phyloP scores from a whole-genome alignment of 2,329 filamentous ascomycete genomes.

The Colletotrichum tanaceti region DNA sequence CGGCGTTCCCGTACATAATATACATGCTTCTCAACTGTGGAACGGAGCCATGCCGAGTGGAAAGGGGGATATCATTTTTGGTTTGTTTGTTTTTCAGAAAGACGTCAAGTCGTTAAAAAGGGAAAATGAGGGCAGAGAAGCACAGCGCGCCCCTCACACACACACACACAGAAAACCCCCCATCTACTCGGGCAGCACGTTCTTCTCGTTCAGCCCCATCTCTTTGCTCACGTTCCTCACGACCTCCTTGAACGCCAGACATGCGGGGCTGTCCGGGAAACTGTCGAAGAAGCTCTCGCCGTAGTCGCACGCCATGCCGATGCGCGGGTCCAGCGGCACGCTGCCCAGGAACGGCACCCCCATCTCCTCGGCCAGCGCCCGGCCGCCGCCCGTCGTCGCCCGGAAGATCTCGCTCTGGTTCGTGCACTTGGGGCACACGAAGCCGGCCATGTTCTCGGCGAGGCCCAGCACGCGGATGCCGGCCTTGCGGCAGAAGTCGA shows the following conservation, averaged over 20 bases:
- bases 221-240: slow-evolving; percentile 77
- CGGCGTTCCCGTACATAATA: slow-evolving; percentile 35
- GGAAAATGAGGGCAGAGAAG: no score
- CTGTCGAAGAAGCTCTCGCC: slow-evolving; percentile 97
- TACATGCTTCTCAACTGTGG: background rate
- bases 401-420: slow-evolving; percentile 87
- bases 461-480: slow-evolving; percentile 88
- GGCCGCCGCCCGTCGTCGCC: slow-evolving; percentile 89
- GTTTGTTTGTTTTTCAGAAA: background rate
- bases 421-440: slow-evolving; percentile 93
- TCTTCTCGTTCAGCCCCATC: slow-evolving; percentile 71
- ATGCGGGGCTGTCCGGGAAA: slow-evolving; percentile 93
- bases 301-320: slow-evolving; percentile 96
- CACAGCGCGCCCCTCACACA: no score
- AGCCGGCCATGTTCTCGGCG: slow-evolving; percentile 98
- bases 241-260: slow-evolving; percentile 81
- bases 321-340: slow-evolving; percentile 91
- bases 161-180: background rate
- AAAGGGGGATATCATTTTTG: slow-evolving; percentile 26
- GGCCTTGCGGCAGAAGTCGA: slow-evolving; percentile 96
- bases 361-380: slow-evolving; percentile 84
- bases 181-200: slow-evolving; percentile 59
- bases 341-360: slow-evolving; percentile 88
- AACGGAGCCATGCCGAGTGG: background rate
- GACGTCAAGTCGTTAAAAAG: background rate